phyloP scores from a whole-genome alignment of 257 asterid genomes.

The Gentiana dahurica region DNA sequence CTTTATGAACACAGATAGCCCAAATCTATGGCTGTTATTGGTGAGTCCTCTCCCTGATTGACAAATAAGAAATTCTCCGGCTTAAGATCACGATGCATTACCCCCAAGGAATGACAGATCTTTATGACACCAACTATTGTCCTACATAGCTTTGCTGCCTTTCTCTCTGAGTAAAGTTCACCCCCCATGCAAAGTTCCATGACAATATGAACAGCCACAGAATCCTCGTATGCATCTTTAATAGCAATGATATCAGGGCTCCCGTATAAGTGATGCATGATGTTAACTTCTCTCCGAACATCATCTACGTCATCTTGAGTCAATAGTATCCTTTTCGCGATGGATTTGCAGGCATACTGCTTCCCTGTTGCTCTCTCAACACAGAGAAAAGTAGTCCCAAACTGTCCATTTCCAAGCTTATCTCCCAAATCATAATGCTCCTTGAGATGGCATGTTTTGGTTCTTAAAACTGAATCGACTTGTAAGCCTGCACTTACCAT shows the following conservation, averaged over 20 bases:
- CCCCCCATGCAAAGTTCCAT: constrained; percentile 95
- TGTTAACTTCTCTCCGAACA: constrained; percentile 83
- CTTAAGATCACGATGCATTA: constrained; percentile 88
- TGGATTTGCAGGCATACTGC: constrained; percentile 72
- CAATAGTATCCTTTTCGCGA: constrained; percentile 64
- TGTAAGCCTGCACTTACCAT: constrained; percentile 60
- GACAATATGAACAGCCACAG: constrained; percentile 73
- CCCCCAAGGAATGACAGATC: constrained; percentile 83
- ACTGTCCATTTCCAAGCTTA: constrained; percentile 83
- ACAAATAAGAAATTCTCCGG: constrained; percentile 87
- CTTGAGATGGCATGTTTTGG: constrained; percentile 61
- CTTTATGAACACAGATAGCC: constrained; percentile 70
- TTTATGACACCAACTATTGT: constrained; percentile 62
- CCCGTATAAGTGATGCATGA: constrained; percentile 89
- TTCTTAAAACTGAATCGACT: constrained; percentile 59
- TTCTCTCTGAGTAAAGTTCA: constrained; percentile 74
- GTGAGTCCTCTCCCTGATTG: constrained; percentile 62
- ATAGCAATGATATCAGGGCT: constrained; percentile 63
- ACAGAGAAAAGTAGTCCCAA: constrained; percentile 67
- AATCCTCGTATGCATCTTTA: constrained; percentile 81
- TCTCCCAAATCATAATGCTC: constrained; percentile 54
- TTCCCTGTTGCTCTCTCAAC: constrained; percentile 47
- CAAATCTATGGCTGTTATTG: constrained; percentile 77
- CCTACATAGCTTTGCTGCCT: constrained; percentile 77
- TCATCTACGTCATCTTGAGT: constrained; percentile 80